These are phyloP conservation scores for Lepraria neglecta DNA, from an alignment of 495 filamentous ascomycete genomes.

Conservation along the genomic window DNA sequence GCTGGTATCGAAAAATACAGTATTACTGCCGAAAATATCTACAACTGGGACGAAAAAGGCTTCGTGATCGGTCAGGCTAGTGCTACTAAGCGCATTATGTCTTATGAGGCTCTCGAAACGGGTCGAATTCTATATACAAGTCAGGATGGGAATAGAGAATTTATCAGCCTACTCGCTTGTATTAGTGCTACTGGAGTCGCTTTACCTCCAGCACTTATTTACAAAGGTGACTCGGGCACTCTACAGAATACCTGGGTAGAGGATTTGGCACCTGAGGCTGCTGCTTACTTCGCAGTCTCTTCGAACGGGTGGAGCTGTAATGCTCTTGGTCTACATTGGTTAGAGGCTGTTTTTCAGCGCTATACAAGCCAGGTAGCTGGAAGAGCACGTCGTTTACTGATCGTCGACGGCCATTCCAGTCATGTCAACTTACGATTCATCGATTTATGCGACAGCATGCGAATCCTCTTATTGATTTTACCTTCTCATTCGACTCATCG, in stretches of 20 bases:
- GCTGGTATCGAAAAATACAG: background rate
- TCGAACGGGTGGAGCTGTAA: background rate
- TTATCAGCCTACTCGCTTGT: background rate
- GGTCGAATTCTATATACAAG: background rate
- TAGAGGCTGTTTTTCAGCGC: background rate
- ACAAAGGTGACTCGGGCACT: background rate
- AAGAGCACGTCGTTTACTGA: background rate
- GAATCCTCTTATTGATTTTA: background rate
- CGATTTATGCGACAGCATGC: background rate
- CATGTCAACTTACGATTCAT: constrained; percentile 1
- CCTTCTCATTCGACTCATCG: background rate
- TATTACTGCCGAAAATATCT: no score
- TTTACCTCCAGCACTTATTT: no score
- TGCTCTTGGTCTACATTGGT: background rate
- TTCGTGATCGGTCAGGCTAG: background rate
- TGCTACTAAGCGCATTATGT: background rate
- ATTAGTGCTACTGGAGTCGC: background rate
- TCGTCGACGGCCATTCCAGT: background rate
- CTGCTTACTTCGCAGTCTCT: background rate
- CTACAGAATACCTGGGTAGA: background rate
- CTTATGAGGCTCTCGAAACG: background rate
- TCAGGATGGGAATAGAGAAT: background rate
- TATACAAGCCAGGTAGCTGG: background rate
- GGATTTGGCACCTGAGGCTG: background rate
- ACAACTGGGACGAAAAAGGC: no score